Percentiles rank a stretch among this genome's conserved stretches.
Evolutionary conservation across 805 yeast species (phyloP).

Genomic region (Myxozyma lipomycoides): DNA sequence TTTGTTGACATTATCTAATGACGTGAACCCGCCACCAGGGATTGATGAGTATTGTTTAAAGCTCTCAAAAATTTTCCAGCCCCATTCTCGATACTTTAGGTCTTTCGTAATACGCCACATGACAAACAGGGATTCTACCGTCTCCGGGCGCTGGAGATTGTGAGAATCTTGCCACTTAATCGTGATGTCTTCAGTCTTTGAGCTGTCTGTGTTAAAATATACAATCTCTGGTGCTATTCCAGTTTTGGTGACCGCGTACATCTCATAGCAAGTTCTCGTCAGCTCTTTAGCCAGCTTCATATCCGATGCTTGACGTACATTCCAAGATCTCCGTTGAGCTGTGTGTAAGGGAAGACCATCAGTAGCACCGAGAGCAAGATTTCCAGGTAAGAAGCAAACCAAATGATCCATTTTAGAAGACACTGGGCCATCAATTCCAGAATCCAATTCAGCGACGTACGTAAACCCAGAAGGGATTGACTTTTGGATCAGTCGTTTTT

Average conservation of each 20-base stretch:
- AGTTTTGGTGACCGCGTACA: constrained; percentile 69
- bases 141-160: constrained; percentile 88
- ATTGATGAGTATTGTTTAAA: constrained; percentile 60
- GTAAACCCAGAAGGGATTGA: constrained; percentile 61
- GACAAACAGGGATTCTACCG: constrained; percentile 82
- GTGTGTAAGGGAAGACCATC: constrained; percentile 56
- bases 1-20: constrained; percentile 61
- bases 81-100: constrained; percentile 71
- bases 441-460: constrained; percentile 72
- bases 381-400: constrained; percentile 88
- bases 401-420: constrained; percentile 85
- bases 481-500: constrained; percentile 55
- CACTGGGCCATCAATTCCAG: constrained; percentile 57
- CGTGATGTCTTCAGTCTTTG: constrained; percentile 51
- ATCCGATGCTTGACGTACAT: constrained; percentile 54
- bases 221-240: constrained; percentile 89
- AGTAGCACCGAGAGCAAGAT: constrained; percentile 85
- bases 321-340: constrained; percentile 58
- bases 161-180: constrained; percentile 73
- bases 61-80: constrained; percentile 74
- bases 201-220: constrained; percentile 61
- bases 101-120: constrained; percentile 78
- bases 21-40: constrained; percentile 49
- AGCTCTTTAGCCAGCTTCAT: constrained; percentile 67
- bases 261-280: constrained; percentile 74